Evolutionary conservation across 495 filamentous ascomycete species (phyloP).

Genomic region (Hypoxylon subgilvum): DNA sequence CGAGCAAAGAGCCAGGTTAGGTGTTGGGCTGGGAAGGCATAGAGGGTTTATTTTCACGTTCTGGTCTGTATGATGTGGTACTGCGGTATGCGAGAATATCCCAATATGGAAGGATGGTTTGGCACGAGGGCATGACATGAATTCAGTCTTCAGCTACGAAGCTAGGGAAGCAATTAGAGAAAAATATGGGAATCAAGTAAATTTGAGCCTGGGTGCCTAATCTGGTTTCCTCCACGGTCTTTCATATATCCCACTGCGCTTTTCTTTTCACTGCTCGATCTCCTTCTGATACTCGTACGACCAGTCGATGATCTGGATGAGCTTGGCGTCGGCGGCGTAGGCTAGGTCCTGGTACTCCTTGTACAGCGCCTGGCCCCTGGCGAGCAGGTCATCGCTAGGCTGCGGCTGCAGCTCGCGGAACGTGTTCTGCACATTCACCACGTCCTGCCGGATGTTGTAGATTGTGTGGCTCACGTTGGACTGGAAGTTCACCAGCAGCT

Average conservation of each 20-base stretch:
- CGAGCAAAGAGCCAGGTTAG: neutral
- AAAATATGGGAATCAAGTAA: neutral
- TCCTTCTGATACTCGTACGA: conserved; percentile 5
- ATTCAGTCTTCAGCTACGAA: neutral
- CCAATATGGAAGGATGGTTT: neutral
- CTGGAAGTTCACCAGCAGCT: neutral
- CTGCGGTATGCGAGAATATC: too few species aligned
- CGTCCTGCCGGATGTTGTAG: neutral
- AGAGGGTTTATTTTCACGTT: neutral
- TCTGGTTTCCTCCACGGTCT: too few species aligned
- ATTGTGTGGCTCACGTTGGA: conserved; percentile 7
- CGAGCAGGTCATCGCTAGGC: neutral
- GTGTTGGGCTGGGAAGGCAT: neutral
- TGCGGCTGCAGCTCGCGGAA: neutral
- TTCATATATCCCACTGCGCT: too few species aligned
- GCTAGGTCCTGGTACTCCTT: neutral
- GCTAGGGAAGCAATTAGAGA: neutral
- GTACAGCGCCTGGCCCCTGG: neutral
- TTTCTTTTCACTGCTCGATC: neutral
- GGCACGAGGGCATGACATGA: too few species aligned
- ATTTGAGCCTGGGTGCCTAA: too few species aligned
- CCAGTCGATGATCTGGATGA: conserved; percentile 8
- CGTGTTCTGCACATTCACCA: neutral
- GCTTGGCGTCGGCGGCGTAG: conserved; percentile 1
- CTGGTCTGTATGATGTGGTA: too few species aligned